Percentiles rank a stretch among this genome's conserved stretches.
These are phyloP conservation scores for Hericium rajendrae DNA, from an alignment of 768 basidiomycete species.

Conservation along the genomic window DNA sequence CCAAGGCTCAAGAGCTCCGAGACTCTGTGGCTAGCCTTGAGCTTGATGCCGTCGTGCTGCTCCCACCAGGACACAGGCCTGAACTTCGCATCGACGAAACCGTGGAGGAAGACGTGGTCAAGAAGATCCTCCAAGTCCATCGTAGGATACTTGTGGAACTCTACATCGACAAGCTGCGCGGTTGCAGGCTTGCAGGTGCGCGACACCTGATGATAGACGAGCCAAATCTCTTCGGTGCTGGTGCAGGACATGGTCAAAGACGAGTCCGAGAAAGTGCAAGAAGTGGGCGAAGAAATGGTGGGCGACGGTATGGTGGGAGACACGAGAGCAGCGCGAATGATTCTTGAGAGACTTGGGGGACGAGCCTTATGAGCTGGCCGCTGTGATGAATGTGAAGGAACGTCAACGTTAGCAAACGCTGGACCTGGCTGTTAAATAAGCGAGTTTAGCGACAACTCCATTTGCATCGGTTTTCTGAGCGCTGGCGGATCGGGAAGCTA, in stretches of 20 bases:
- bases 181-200: conserved; percentile 31
- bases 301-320: conserved; percentile 1
- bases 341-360: background rate
- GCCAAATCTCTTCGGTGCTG: conserved; percentile 32
- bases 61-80: conserved; percentile 37
- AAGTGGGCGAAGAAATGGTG: background rate
- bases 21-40: conserved; percentile 26
- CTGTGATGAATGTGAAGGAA: background rate
- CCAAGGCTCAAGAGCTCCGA: conserved; percentile 29
- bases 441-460: too few relatives aligned
- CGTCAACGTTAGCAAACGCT: background rate
- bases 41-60: conserved; percentile 26
- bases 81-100: conserved; percentile 35
- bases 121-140: conserved; percentile 39
- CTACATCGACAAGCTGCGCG: conserved; percentile 39
- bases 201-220: conserved; percentile 39
- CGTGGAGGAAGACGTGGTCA: conserved; percentile 34
- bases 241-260: background rate
- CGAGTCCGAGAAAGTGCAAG: background rate
- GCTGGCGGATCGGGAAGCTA: too few relatives aligned
- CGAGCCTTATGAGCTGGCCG: background rate
- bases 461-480: too few relatives aligned
- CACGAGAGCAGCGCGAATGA: background rate
- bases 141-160: conserved; percentile 30
- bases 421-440: too few relatives aligned